Conservation (phyloP, 2,329 filamentous ascomycete species). For the Fonsecaea monophora region DNA sequence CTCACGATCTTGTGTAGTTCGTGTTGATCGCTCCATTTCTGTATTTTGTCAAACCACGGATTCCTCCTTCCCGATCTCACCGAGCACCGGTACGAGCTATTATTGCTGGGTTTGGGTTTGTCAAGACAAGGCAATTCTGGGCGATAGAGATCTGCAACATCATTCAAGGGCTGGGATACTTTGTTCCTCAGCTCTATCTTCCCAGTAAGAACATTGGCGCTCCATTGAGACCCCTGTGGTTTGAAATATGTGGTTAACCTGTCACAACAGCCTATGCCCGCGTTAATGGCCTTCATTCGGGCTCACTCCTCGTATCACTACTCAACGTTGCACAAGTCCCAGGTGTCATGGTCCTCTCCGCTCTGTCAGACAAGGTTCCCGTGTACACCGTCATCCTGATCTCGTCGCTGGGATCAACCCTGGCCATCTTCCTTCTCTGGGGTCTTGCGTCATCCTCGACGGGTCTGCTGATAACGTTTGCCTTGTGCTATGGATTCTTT, state of each 20-base stretch:
- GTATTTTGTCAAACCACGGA: slow-evolving; percentile 53
- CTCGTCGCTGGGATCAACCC: slow-evolving; percentile 50
- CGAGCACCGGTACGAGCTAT: slow-evolving; percentile 39
- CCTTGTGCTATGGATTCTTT: slow-evolving; percentile 53
- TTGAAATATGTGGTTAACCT: not conserved
- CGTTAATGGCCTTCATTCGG: not conserved
- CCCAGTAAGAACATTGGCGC: slow-evolving; percentile 33
- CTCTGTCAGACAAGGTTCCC: slow-evolving; percentile 51
- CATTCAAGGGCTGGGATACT: slow-evolving; percentile 49
- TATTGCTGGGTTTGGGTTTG: slow-evolving; percentile 46
- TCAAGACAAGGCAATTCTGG: slow-evolving; percentile 48
- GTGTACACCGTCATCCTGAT: slow-evolving; percentile 53
- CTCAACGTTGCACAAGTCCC: slow-evolving; percentile 48
- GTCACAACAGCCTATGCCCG: slow-evolving; percentile 9
- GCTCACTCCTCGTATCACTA: slow-evolving; percentile 32
- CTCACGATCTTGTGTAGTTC: slow-evolving; percentile 49
- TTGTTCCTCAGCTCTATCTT: slow-evolving; percentile 48
- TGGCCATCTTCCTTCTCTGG: slow-evolving; percentile 57
- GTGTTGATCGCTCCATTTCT: slow-evolving; percentile 37
- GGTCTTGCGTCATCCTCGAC: slow-evolving; percentile 52
- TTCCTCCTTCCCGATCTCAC: slow-evolving; percentile 49
- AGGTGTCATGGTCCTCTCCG: slow-evolving; percentile 46
- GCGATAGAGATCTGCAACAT: slow-evolving; percentile 51
- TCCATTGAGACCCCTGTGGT: too few species aligned
- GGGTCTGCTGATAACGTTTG: slow-evolving; percentile 51